These are phyloP conservation scores for Trametes versicolor DNA, from an alignment of 1,284 basidiomycete genomes.

Conservation along the genomic window DNA sequence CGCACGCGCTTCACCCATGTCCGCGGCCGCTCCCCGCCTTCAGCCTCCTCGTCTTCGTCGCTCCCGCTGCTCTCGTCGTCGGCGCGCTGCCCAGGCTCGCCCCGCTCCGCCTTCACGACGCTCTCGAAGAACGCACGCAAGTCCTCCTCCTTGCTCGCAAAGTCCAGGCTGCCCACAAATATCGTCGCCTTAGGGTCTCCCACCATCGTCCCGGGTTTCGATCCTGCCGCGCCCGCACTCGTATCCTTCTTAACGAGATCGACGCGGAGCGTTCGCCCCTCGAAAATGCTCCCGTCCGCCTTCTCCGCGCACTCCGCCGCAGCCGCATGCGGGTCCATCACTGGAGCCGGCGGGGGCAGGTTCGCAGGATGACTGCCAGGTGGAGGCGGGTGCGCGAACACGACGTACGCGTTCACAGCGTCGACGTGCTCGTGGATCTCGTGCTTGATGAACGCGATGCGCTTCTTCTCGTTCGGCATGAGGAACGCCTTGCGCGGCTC, in stretches of 20 bases:
- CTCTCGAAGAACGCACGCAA: constrained; percentile 89
- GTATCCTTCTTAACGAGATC: constrained; percentile 64
- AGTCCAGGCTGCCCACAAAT: constrained; percentile 95
- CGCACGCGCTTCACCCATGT: constrained; percentile 89
- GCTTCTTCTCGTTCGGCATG: constrained; percentile 90
- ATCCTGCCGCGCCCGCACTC: constrained; percentile 26
- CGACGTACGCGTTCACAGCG: constrained; percentile 86
- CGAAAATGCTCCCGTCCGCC: constrained; percentile 80
- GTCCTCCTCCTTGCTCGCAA: constrained; percentile 92
- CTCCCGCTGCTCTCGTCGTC: constrained; percentile 38
- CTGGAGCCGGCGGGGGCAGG: constrained; percentile 61
- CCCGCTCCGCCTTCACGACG: constrained; percentile 80
- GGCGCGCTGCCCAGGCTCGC: constrained; percentile 49
- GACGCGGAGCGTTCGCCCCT: constrained; percentile 80
- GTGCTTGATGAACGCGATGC: constrained; percentile 93
- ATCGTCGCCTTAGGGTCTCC: constrained; percentile 85
- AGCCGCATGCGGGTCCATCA: constrained; percentile 79
- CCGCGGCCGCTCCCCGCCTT: constrained; percentile 43
- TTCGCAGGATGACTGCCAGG: constrained; percentile 53
- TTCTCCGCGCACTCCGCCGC: constrained; percentile 68
- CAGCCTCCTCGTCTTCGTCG: constrained; percentile 40
- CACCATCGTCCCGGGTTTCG: constrained; percentile 25
- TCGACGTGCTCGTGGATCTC: constrained; percentile 82
- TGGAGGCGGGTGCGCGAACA: constrained; percentile 79
- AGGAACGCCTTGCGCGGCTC: constrained; percentile 69